Percentiles rank a stretch among this genome's conserved stretches.
These are phyloP conservation scores for Osmozyma mogii DNA, from an alignment of 805 yeast species.

Conservation along the genomic window DNA sequence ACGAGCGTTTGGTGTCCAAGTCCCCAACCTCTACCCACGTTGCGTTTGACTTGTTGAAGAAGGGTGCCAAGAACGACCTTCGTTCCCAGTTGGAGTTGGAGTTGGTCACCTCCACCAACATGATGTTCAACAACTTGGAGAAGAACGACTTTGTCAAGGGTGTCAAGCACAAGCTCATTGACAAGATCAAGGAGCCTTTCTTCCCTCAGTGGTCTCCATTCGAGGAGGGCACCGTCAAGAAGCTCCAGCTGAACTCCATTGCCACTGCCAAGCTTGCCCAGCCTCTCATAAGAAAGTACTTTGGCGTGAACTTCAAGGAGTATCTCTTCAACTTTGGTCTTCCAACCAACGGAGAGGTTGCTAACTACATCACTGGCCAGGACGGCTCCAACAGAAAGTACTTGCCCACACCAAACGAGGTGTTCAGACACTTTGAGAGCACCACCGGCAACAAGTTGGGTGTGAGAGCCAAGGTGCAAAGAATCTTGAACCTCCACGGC, in stretches of 20 bases:
- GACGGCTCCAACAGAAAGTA: constrained; percentile 58
- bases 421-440: constrained; percentile 51
- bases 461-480: constrained; percentile 49
- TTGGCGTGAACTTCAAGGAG: constrained; percentile 30
- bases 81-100: constrained; percentile 65
- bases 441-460: constrained; percentile 50
- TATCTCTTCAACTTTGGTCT: constrained; percentile 70
- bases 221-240: constrained; percentile 19
- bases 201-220: constrained; percentile 31
- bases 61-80: constrained; percentile 51
- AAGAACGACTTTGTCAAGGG: constrained; percentile 58
- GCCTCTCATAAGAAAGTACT: constrained; percentile 33
- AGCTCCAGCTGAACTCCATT: constrained; percentile 13
- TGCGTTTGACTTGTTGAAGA: constrained; percentile 58
- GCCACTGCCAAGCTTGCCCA: constrained; percentile 10
- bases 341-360: constrained; percentile 64
- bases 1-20: constrained; percentile 50
- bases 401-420: constrained; percentile 63
- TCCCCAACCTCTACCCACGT: constrained; percentile 77
- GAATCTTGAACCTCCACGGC: constrained; percentile 52
- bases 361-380: constrained; percentile 59
- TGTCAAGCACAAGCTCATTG: constrained; percentile 54
- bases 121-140: constrained; percentile 49
- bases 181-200: constrained; percentile 54
- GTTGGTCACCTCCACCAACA: constrained; percentile 64